These are phyloP conservation scores for Amanita polypyramis DNA, from an alignment of 768 basidiomycete genomes.

Conservation along the genomic window DNA sequence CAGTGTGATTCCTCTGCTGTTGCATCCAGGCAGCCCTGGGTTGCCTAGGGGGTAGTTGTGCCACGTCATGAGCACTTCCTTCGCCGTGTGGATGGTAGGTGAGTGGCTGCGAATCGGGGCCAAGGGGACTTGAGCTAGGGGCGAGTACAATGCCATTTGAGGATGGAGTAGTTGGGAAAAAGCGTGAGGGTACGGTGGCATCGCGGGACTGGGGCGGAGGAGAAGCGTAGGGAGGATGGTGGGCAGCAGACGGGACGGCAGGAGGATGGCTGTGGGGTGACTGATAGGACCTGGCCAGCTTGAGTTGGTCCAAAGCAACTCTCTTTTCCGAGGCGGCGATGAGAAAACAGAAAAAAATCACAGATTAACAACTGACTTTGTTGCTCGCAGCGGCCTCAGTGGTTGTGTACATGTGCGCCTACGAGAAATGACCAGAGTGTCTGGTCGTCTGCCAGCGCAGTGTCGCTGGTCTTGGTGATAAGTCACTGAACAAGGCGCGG, in stretches of 20 bases:
- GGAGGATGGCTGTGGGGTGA: conserved; percentile 17
- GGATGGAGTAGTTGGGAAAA: conserved; percentile 38
- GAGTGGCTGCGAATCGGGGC: conserved; percentile 26
- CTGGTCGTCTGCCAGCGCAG: not conserved
- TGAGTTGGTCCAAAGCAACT: conserved; percentile 38
- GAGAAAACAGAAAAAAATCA: conserved; percentile 7
- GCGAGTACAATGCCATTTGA: conserved; percentile 54
- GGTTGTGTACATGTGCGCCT: conserved; percentile 35
- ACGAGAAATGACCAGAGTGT: conserved; percentile 7
- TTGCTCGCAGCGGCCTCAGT: conserved; percentile 34
- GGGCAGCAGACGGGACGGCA: conserved; percentile 15
- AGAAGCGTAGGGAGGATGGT: conserved; percentile 17
- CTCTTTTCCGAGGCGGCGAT: conserved; percentile 20
- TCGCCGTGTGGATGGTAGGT: conserved; percentile 30
- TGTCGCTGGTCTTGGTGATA: not conserved
- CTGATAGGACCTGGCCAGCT: conserved; percentile 28
- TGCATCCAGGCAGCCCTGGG: conserved; percentile 24
- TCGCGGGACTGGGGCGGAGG: conserved; percentile 68
- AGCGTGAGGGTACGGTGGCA: conserved; percentile 57
- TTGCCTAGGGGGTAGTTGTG: conserved; percentile 26
- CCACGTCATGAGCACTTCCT: conserved; percentile 30
- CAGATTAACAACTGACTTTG: conserved; percentile 34
- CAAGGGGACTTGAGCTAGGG: conserved; percentile 63
- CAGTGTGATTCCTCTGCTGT: conserved; percentile 19
- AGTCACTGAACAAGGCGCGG: conserved; percentile 1